A percentile compares a stretch with the other conserved stretches of the same genome.
phyloP scores from a whole-genome alignment of 73 alveolate genomes.

The Paramecium primaurelia region DNA sequence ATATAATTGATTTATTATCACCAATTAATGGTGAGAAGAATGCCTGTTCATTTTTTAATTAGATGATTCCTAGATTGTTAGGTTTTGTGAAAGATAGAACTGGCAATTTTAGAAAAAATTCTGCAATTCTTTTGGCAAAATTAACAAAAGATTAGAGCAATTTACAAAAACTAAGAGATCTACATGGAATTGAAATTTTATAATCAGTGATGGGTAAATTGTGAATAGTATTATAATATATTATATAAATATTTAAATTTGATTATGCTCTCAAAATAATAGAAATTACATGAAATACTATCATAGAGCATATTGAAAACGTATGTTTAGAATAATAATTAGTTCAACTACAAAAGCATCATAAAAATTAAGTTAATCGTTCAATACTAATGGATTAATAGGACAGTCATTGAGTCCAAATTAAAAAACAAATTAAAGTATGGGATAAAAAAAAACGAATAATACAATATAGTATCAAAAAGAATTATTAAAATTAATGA shows the following conservation, averaged over 20 bases:
- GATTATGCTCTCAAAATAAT: slow-evolving; percentile 11
- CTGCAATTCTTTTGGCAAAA: slow-evolving; percentile 95
- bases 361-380: neutral
- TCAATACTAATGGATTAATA: neutral
- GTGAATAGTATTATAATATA: neutral
- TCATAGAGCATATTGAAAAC: neutral
- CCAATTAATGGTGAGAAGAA: slow-evolving; percentile 12
- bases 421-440: neutral
- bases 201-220: slow-evolving; percentile 76
- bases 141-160: slow-evolving; percentile 83
- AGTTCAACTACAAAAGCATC: slow-evolving; percentile 1
- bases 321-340: neutral
- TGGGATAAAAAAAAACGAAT: neutral
- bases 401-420: slow-evolving; percentile 7
- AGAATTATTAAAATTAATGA: slow-evolving; percentile 23
- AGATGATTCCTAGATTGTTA: slow-evolving; percentile 77
- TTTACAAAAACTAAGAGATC: slow-evolving; percentile 74
- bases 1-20: slow-evolving; percentile 76
- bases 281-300: slow-evolving; percentile 5
- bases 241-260: neutral
- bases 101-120: slow-evolving; percentile 95
- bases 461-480: neutral
- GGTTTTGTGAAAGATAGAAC: slow-evolving; percentile 84
- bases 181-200: slow-evolving; percentile 95
- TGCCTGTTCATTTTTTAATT: slow-evolving; percentile 62